Base-by-base conservation (phyloP, 1,139 yeast genomes). In the Pichia sp. region DNA sequence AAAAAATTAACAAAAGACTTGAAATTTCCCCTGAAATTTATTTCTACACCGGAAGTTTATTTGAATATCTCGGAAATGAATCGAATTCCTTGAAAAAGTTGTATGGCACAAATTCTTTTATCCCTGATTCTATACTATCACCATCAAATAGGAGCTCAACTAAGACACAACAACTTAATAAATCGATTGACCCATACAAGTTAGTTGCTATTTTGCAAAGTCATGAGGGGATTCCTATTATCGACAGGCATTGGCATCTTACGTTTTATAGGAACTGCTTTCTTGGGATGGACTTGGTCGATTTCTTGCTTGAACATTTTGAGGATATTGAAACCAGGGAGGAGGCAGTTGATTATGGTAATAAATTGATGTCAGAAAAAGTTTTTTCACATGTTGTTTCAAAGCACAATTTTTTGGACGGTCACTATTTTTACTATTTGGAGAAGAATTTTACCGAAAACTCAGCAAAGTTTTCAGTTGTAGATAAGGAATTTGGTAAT, bases 191-290 rank as follows among this genome's bases (percentile, higher is more conserved):
- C 8, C 55, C 85, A 57, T 58, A 69, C 0, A 81, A 77, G 40
- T 70, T 92, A 47, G 87, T 93, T 0, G 72, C 73, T 4, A 91
- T 86, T 55, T 68, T 92, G 53, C 96, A 87, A 64, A 75, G 88
- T 51, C 71, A 77, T 24, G 67, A 73, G 51, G 85, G 91, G 12
- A 73, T 85, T 54, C 73, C 76, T 49, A 75, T 93, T 48, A 84
- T 81, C 1, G 96, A 91, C 64, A 76, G 98, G 62, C 80, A 85
- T 33, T 93, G 99, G 99, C 98, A 93, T 68, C 84, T 92, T 80
- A 85, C 84, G 60, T 74, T 79, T 10, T 95, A 90, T 68, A 76
- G 78, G 40, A 81, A 86, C 60, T 88, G 96, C 70, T 91, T 93
- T 66, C 71, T 89, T 36, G 98, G 98, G 0, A 82, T 84, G 61